Evolutionary conservation across 345 rosid species (phyloP).

Genomic region (Aegle marmelos): DNA sequence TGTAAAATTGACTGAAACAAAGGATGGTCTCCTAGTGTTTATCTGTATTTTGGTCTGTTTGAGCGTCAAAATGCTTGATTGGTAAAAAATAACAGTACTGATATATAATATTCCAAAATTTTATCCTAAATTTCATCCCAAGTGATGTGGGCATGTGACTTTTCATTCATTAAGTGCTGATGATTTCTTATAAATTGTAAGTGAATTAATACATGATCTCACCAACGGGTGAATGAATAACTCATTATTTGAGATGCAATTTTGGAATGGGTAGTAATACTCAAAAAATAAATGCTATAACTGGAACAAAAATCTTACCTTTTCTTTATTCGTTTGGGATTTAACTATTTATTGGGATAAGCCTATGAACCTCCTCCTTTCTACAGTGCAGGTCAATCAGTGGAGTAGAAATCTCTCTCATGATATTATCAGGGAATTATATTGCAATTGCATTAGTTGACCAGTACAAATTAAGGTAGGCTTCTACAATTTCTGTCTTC

Average conservation of each 20-base stretch:
- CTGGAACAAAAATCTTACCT: neutral
- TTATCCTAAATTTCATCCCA: no score
- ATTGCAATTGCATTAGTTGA: constrained; percentile 90
- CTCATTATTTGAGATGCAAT: no score
- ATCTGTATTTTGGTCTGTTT: neutral
- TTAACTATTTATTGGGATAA: constrained; percentile 10
- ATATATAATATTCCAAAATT: no score
- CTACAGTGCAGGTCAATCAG: constrained; percentile 87
- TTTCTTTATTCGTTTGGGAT: neutral
- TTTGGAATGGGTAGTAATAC: no score
- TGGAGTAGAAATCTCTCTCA: constrained; percentile 59
- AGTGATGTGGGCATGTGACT: no score
- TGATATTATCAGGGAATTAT: constrained; percentile 76
- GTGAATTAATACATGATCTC: no score
- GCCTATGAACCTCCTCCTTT: constrained; percentile 34
- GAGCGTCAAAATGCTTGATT: neutral
- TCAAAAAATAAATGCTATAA: neutral
- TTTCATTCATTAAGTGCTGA: no score
- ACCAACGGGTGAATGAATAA: no score
- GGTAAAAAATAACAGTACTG: neutral
- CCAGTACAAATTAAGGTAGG: constrained; percentile 79
- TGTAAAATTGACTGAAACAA: neutral
- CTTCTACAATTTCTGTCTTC: constrained; percentile 9
- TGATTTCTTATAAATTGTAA: no score
- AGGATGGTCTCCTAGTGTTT: neutral